phyloP scores from a whole-genome alignment of 495 filamentous ascomycete species.

The Lepraria neglecta region DNA sequence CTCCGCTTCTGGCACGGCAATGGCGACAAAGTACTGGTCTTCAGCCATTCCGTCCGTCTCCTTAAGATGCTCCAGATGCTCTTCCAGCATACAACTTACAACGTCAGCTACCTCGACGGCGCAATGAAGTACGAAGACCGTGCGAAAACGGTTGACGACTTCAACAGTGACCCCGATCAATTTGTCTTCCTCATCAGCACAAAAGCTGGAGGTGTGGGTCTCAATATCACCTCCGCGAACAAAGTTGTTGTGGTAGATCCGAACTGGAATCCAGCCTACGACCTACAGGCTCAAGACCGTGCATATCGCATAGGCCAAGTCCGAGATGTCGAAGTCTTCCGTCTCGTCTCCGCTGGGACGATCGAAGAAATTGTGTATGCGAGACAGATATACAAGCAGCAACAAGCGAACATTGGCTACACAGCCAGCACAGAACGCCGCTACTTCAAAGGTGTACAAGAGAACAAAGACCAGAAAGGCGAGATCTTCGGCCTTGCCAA shows the following conservation, averaged over 20 bases:
- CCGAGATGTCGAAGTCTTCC: constrained; percentile 92
- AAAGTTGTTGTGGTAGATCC: constrained; percentile 97
- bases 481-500: constrained; percentile 92
- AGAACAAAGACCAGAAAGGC: constrained; percentile 71
- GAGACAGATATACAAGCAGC: constrained; percentile 96
- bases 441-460: constrained; percentile 93
- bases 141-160: constrained; percentile 70
- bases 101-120: constrained; percentile 85
- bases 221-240: constrained; percentile 97
- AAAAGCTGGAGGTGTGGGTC: constrained; percentile 78
- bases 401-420: constrained; percentile 97
- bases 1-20: constrained; percentile 83
- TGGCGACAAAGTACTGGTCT: constrained; percentile 91
- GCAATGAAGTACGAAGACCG: constrained; percentile 82
- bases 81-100: constrained; percentile 86
- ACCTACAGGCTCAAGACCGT: constrained; percentile 93
- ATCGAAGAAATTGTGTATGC: constrained; percentile 98
- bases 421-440: constrained; percentile 84
- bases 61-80: constrained; percentile 80
- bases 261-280: constrained; percentile 93
- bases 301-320: constrained; percentile 93
- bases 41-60: constrained; percentile 81
- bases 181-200: constrained; percentile 97
- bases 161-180: constrained; percentile 80
- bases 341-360: constrained; percentile 85